Percentiles rank a stretch among this genome's conserved stretches.
phyloP scores from a whole-genome alignment of 495 filamentous ascomycete species.

The Tuber aestivum region DNA sequence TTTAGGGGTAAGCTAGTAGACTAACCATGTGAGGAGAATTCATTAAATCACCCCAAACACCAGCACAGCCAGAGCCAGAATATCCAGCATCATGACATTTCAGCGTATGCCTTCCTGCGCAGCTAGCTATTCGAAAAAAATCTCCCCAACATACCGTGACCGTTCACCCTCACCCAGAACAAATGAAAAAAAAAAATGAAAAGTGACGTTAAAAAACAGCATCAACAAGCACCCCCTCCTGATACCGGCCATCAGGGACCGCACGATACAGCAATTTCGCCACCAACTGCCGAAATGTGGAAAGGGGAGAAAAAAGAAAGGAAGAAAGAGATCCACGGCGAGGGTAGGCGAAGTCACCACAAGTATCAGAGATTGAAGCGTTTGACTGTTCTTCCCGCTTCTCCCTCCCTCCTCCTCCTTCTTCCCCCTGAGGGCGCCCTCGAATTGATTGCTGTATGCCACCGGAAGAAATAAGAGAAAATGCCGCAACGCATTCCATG shows the following conservation, averaged over 20 bases:
- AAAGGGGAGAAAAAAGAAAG: background rate
- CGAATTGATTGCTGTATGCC: background rate
- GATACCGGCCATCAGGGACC: background rate
- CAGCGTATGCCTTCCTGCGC: background rate
- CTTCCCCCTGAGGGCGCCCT: too few relatives aligned
- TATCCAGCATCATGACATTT: background rate
- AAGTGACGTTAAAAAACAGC: background rate
- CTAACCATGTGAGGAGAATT: background rate
- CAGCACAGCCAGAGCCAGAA: background rate
- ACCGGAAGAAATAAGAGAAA: background rate
- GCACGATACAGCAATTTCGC: background rate
- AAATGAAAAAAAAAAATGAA: background rate
- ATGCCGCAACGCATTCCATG: too few relatives aligned
- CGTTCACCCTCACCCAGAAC: background rate
- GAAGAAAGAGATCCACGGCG: too few relatives aligned
- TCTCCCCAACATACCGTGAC: background rate
- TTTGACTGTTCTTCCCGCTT: background rate
- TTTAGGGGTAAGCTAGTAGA: background rate
- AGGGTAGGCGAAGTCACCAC: background rate
- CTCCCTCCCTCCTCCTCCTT: background rate
- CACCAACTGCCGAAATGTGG: background rate
- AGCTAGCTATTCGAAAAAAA: background rate
- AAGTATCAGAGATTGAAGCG: background rate
- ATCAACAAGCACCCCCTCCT: background rate
- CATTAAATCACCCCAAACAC: background rate